These are phyloP conservation scores for Acacia pycnantha DNA, from an alignment of 331 rosid species.

Conservation along the genomic window DNA sequence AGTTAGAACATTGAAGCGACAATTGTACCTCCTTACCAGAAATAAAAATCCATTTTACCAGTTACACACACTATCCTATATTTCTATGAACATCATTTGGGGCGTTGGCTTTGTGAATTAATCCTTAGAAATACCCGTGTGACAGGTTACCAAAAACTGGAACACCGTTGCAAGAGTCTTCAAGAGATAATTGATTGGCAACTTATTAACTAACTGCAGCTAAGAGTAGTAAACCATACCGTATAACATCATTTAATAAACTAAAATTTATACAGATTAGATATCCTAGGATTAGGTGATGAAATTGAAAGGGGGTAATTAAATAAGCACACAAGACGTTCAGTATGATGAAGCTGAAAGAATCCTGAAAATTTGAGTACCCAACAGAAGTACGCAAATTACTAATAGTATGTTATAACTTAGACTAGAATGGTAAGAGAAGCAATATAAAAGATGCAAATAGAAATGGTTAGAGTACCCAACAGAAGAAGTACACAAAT, in stretches of 20 bases:
- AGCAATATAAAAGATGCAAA: neutral
- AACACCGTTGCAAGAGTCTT: neutral
- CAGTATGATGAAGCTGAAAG: neutral
- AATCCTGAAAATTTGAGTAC: neutral
- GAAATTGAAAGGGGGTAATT: neutral
- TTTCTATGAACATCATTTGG: neutral
- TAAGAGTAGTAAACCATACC: neutral
- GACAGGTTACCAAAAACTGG: neutral
- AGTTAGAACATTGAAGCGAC: neutral
- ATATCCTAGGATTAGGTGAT: neutral
- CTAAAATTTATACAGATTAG: neutral
- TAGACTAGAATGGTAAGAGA: neutral
- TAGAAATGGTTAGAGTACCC: neutral
- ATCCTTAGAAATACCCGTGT: neutral
- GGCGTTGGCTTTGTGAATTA: neutral
- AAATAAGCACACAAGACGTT: neutral
- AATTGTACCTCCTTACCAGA: neutral
- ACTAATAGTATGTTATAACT: neutral
- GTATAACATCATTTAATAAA: neutral
- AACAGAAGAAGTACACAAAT: neutral
- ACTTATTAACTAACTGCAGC: neutral
- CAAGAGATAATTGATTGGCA: neutral
- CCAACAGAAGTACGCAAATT: too few relatives aligned
- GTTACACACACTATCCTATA: neutral
- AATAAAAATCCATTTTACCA: neutral